These are phyloP conservation scores for Acacia pycnantha DNA, from an alignment of 331 rosid genomes.

Conservation along the genomic window DNA sequence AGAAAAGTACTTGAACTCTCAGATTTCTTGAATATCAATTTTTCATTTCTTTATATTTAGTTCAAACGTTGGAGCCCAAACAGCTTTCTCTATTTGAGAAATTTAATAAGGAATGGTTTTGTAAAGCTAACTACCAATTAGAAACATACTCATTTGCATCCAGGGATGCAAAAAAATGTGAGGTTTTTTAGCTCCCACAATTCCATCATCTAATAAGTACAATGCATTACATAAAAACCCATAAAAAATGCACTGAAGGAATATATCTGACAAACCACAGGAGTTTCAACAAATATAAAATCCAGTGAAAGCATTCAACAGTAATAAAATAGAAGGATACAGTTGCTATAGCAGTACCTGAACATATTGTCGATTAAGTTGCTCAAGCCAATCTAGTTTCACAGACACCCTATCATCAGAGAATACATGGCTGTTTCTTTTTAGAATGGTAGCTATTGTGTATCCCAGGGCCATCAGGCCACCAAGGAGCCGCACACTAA, in stretches of 20 bases:
- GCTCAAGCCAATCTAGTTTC: slow-evolving; percentile 94
- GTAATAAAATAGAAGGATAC: neutral
- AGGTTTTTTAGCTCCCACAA: neutral
- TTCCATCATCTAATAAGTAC: neutral
- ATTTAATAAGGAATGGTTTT: neutral
- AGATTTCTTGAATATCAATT: neutral
- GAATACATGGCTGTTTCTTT: slow-evolving; percentile 89
- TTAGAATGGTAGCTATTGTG: slow-evolving; percentile 90
- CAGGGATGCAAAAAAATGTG: neutral
- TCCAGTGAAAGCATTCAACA: slow-evolving; percentile 23
- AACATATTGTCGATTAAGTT: slow-evolving; percentile 85
- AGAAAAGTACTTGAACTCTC: slow-evolving; percentile 5
- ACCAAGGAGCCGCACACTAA: slow-evolving; percentile 98
- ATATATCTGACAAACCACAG: neutral
- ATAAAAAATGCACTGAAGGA: neutral
- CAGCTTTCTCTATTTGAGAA: neutral
- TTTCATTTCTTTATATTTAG: neutral
- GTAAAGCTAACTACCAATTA: neutral
- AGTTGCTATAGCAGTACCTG: slow-evolving; percentile 52
- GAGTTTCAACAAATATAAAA: slow-evolving; percentile 1
- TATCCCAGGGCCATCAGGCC: slow-evolving; percentile 99
- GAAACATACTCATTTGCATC: neutral
- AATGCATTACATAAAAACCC: slow-evolving; percentile 9
- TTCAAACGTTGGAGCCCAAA: slow-evolving; percentile 14
- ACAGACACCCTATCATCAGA: slow-evolving; percentile 69